Percentiles rank a stretch among this genome's conserved stretches.
These are phyloP conservation scores for Eucalyptus pauciflora DNA, from an alignment of 345 rosid genomes.

Conservation along the genomic window DNA sequence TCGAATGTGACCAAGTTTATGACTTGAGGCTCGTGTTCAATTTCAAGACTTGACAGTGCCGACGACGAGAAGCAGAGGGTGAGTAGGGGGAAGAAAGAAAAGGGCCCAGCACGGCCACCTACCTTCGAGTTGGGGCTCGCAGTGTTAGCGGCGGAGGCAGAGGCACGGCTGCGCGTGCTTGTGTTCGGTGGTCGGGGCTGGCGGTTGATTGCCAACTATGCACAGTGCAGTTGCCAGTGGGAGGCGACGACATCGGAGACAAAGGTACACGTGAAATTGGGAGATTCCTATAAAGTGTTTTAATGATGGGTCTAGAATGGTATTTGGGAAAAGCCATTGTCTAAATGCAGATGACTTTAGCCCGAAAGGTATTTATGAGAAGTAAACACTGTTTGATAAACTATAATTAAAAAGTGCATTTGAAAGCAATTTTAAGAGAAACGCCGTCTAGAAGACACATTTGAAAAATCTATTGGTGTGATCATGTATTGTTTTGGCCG, in stretches of 20 bases:
- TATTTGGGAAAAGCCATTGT: not conserved
- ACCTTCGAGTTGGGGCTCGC: not conserved
- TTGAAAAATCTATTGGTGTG: not conserved
- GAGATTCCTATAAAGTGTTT: not conserved
- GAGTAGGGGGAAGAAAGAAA: no score
- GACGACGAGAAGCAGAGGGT: not conserved
- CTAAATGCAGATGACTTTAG: no score
- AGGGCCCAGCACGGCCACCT: not conserved
- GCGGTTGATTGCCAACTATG: no score
- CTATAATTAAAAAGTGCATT: not conserved
- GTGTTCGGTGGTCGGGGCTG: no score
- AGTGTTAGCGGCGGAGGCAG: rapidly evolving
- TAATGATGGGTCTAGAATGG: not conserved
- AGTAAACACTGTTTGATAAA: rapidly evolving
- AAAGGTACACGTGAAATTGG: not conserved
- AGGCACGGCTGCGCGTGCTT: no score
- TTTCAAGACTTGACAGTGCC: not conserved
- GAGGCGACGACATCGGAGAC: not conserved
- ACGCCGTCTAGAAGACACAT: rapidly evolving
- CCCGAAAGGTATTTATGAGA: no score
- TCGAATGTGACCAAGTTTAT: rapidly evolving
- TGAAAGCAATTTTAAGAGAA: no score
- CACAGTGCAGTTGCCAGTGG: no score
- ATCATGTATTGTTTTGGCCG: not conserved
- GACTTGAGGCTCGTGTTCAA: not conserved